A percentile compares a stretch with the other conserved stretches of the same genome.
These are phyloP conservation scores for Cyamopsis tetragonoloba DNA, from an alignment of 306 rosid species.

Conservation along the genomic window DNA sequence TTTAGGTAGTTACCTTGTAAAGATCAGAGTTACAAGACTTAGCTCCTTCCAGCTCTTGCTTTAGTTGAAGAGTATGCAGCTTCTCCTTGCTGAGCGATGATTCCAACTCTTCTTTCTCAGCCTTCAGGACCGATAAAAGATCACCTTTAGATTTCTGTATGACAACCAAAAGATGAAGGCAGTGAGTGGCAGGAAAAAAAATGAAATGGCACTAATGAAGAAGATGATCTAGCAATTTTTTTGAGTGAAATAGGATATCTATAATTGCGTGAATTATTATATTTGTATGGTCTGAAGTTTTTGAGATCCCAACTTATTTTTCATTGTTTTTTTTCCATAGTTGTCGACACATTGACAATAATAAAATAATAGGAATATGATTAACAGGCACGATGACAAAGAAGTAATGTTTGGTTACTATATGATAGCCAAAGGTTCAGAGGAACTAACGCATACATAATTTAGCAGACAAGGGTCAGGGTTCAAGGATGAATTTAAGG, in stretches of 20 bases:
- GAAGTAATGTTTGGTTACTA: background rate
- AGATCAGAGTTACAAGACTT: slow-evolving; percentile 75
- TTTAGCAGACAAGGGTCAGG: background rate
- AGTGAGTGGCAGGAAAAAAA: slow-evolving; percentile 10
- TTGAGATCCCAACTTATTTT: background rate
- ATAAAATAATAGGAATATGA: background rate
- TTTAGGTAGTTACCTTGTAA: slow-evolving; percentile 59
- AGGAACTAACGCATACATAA: background rate
- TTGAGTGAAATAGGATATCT: background rate
- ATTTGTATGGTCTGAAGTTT: background rate
- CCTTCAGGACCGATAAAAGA: slow-evolving; percentile 52
- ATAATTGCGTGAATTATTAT: background rate
- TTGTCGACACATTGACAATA: background rate
- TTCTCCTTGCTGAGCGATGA: slow-evolving; percentile 68
- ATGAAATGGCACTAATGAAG: background rate
- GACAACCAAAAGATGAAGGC: slow-evolving; percentile 18
- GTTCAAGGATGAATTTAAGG: background rate
- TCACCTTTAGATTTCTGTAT: slow-evolving; percentile 67
- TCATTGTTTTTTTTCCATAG: background rate
- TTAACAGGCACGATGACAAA: background rate
- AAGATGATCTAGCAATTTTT: background rate
- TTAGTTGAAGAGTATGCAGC: slow-evolving; percentile 59
- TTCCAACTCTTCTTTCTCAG: slow-evolving; percentile 76
- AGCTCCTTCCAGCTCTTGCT: slow-evolving; percentile 72
- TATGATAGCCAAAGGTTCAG: background rate